phyloP scores from a whole-genome alignment of 345 rosid species.

The Alliaria petiolata region DNA sequence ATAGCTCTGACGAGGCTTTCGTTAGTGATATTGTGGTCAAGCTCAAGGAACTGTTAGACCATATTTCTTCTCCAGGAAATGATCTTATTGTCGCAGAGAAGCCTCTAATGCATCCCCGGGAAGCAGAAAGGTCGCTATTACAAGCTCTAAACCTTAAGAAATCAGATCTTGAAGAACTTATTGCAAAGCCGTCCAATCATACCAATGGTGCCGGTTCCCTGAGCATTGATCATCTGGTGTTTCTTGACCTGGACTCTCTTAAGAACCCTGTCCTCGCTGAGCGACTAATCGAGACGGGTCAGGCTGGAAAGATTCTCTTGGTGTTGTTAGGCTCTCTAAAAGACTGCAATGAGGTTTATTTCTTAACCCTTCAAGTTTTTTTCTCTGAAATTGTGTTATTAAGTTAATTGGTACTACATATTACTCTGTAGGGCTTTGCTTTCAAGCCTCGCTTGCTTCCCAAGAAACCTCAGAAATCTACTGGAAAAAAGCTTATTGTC shows the following conservation, averaged over 20 bases:
- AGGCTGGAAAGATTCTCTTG: neutral
- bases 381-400: neutral
- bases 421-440: neutral
- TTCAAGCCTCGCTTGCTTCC: neutral
- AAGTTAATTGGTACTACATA: neutral
- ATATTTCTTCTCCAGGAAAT: neutral
- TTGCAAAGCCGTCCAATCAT: neutral
- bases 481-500: neutral
- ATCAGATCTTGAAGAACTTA: slow-evolving; percentile 6
- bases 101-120: neutral
- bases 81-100: neutral
- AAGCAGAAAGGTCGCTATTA: neutral
- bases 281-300: neutral
- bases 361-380: neutral
- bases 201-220: neutral
- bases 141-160: neutral
- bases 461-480: neutral
- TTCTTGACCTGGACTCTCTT: slow-evolving; percentile 8
- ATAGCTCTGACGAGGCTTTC: neutral
- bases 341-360: neutral
- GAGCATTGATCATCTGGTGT: neutral
- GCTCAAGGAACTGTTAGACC: neutral
- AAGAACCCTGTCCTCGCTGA: neutral
- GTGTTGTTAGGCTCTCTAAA: slow-evolving; percentile 17
- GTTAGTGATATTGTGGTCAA: neutral